These are phyloP conservation scores for Margaritispora aquatica DNA, from an alignment of 495 filamentous ascomycete genomes.

Conservation along the genomic window DNA sequence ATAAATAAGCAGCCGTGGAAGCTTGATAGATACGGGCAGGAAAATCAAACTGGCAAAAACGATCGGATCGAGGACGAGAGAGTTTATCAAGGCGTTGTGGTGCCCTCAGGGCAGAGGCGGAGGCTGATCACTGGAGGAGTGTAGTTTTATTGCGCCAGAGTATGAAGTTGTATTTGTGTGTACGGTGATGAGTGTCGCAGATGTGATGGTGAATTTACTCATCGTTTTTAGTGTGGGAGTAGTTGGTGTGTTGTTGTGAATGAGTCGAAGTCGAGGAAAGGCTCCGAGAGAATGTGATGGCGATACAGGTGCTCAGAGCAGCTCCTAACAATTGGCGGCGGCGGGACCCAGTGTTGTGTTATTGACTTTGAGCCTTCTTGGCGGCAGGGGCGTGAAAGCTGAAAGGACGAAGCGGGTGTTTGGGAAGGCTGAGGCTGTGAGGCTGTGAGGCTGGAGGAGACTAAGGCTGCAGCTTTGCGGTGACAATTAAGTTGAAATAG, in stretches of 20 bases:
- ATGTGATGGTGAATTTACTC: neutral
- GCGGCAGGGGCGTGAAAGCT: neutral
- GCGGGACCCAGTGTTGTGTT: neutral
- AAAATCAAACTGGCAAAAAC: conserved; percentile 7
- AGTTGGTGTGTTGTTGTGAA: neutral
- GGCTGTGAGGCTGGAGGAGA: too few species aligned
- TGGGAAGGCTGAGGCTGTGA: neutral
- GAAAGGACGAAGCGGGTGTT: neutral
- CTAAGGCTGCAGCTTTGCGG: too few species aligned
- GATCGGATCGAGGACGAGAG: neutral
- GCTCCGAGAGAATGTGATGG: neutral
- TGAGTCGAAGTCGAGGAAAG: neutral
- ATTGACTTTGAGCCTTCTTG: neutral
- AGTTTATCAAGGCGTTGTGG: neutral
- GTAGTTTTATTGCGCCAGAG: neutral
- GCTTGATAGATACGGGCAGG: conserved; percentile 11
- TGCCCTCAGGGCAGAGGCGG: neutral
- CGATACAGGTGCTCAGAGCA: too few species aligned
- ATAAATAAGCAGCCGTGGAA: conserved; percentile 24
- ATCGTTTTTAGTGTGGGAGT: neutral
- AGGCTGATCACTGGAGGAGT: conserved; percentile 11
- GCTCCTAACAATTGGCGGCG: too few species aligned
- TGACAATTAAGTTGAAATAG: too few species aligned
- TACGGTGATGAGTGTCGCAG: conserved; percentile 7
- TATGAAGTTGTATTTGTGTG: conserved; percentile 2